These are phyloP conservation scores for Pharnaceum exiguum DNA, from an alignment of 148 eudicot species.

Conservation along the genomic window DNA sequence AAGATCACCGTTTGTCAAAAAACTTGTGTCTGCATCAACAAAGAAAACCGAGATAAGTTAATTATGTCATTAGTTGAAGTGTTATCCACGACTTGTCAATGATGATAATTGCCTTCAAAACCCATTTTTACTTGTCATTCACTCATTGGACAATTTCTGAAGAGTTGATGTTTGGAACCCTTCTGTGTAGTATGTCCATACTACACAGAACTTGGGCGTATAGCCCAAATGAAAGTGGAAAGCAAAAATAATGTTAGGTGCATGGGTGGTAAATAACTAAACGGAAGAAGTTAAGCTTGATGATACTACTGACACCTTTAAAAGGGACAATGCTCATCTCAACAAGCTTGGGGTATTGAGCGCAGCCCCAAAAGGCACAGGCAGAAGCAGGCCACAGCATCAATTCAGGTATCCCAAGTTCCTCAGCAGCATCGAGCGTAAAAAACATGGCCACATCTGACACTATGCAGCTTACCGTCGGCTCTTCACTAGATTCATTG, in stretches of 20 bases:
- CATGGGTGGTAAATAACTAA: too few relatives aligned
- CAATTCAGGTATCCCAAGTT: slow-evolving; percentile 1
- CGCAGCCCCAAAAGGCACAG: slow-evolving; percentile 15
- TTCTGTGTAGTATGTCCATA: too few relatives aligned
- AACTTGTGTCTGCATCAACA: not conserved
- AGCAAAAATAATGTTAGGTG: not conserved
- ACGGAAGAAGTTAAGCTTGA: too few relatives aligned
- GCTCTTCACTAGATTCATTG: not conserved
- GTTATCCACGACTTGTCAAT: too few relatives aligned
- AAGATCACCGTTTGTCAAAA: not conserved
- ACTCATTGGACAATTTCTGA: too few relatives aligned
- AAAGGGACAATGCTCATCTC: slow-evolving; percentile 17
- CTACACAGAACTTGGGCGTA: too few relatives aligned
- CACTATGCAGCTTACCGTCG: slow-evolving; percentile 19
- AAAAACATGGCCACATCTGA: slow-evolving; percentile 21
- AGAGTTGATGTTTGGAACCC: too few relatives aligned
- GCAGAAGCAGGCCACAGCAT: slow-evolving; percentile 19
- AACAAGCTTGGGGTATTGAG: not conserved
- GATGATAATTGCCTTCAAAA: too few relatives aligned
- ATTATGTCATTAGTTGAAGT: too few relatives aligned
- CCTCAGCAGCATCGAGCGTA: not conserved
- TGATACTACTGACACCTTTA: slow-evolving; percentile 29
- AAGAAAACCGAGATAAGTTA: too few relatives aligned
- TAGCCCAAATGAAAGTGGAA: too few relatives aligned
- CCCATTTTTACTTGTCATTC: too few relatives aligned